These are phyloP conservation scores for Plasmodium vinckei DNA, from an alignment of 169 alveolate species.

Conservation along the genomic window DNA sequence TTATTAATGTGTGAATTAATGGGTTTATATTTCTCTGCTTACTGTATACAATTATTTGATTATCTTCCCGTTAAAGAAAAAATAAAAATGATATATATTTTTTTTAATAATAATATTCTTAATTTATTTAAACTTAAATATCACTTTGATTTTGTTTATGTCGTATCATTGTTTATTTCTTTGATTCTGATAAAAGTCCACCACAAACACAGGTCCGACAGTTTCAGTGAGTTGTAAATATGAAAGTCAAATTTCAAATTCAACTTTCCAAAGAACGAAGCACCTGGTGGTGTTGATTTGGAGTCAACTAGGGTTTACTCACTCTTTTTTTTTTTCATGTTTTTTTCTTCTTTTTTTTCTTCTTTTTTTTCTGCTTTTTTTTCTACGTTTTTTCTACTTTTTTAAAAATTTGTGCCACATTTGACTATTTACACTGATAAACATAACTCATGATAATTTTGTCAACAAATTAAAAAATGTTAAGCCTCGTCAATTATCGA, in stretches of 20 bases:
- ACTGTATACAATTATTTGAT: slow-evolving; percentile 65
- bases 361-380: no score
- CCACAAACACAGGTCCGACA: slow-evolving; percentile 19
- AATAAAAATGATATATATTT: slow-evolving; percentile 49
- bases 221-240: slow-evolving; percentile 18
- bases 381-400: no score
- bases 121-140: slow-evolving; percentile 46
- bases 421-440: no score
- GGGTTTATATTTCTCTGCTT: slow-evolving; percentile 66
- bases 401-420: no score
- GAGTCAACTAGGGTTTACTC: no score
- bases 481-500: no score
- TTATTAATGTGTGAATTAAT: slow-evolving; percentile 55
- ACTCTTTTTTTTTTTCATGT: no score
- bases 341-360: no score
- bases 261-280: no score
- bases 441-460: no score
- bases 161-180: slow-evolving; percentile 34
- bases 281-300: no score
- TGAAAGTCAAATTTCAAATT: neutral
- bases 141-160: slow-evolving; percentile 65
- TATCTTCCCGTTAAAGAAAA: slow-evolving; percentile 53
- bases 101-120: slow-evolving; percentile 34
- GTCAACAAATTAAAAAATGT: no score
- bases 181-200: slow-evolving; percentile 13